Evolutionary conservation across 176 grass and related monocot species (phyloP).

Genomic region (Musa itinerans): DNA sequence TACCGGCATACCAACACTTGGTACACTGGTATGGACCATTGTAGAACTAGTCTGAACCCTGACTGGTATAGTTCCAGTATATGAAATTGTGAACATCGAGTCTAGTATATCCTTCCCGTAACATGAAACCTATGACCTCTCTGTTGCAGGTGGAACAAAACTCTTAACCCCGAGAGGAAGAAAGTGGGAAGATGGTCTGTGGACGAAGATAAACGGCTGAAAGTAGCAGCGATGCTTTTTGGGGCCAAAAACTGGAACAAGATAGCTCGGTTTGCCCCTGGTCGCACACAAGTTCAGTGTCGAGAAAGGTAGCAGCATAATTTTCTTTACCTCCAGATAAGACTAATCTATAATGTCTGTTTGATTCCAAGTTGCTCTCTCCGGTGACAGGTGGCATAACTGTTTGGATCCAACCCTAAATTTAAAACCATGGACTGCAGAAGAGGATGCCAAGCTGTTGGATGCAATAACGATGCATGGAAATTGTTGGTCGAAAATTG

Average conservation of each 20-base stretch:
- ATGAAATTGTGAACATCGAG: background rate
- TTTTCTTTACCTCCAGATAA: constrained; percentile 13
- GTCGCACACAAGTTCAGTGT: constrained; percentile 71
- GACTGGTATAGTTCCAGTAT: background rate
- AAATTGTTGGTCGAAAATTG: constrained; percentile 69
- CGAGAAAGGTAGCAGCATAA: constrained; percentile 56
- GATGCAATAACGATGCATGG: constrained; percentile 46
- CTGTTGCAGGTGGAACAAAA: constrained; percentile 59
- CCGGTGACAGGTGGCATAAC: constrained; percentile 62
- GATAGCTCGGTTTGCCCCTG: constrained; percentile 73
- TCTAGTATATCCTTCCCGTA: background rate
- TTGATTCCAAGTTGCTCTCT: constrained; percentile 12
- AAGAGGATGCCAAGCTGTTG: constrained; percentile 73
- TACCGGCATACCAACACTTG: no score
- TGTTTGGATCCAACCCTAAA: constrained; percentile 79
- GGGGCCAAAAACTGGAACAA: constrained; percentile 59
- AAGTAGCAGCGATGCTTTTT: constrained; percentile 68
- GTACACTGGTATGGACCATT: no score
- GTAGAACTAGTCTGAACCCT: no score
- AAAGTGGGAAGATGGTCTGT: constrained; percentile 77
- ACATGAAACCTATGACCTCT: background rate
- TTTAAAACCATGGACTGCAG: constrained; percentile 52
- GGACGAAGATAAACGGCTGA: constrained; percentile 79
- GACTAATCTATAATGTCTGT: background rate
- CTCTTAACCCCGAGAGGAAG: constrained; percentile 59